Evolutionary conservation across 805 yeast genomes (phyloP), one percentile per base, ranked within the genome.

Genomic region (Crinitomyces ghanaensis): DNA sequence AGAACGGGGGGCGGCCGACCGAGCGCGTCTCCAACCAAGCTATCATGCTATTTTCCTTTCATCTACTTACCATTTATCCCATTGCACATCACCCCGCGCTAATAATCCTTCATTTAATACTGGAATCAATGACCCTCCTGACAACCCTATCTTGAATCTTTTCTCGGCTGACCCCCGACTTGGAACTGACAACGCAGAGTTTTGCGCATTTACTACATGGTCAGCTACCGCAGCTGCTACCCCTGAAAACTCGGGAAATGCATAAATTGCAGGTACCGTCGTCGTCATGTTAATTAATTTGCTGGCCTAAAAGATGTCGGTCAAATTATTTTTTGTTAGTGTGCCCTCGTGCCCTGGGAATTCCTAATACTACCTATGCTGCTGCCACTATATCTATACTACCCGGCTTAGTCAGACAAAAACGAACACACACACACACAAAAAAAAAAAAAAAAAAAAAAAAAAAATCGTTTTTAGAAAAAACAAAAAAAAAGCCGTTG

Each of bases 141-240:
- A 73, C 12, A 91, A 65, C 28, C 95, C 97, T 42, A 91, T 78
- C 54, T 81, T 81, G 62, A 91, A 91, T 33, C 95, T 63, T 36
- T 70, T 67, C 14, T 38, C 14, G 21, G 36, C 12, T 7, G 28
- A 25, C 8, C 17, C 14, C 15, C 15, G 12, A 12, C 17, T 13
- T 6, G 6, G 12, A 13, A 14, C 48, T 17, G 46, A 43, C 27
- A 80, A 59, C 6, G 85, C 71, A 40, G 68, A 58, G 50, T 86
- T 82, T 59, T 91, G 97, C 8, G 94, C 93, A 19, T 81, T 72
- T 22, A 85, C 74, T 31, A 88, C 78, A 56, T 86, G 94, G 57
- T 91, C 95, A 1, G 96, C 96, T 19, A 88, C 94, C 16, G 97
- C 97, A 35, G 81, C 93, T 2, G 97, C 96, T 20, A 88, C 95